Conservation (phyloP, 352 stramenopile genomes). For the Globisporangium sylvaticum region DNA sequence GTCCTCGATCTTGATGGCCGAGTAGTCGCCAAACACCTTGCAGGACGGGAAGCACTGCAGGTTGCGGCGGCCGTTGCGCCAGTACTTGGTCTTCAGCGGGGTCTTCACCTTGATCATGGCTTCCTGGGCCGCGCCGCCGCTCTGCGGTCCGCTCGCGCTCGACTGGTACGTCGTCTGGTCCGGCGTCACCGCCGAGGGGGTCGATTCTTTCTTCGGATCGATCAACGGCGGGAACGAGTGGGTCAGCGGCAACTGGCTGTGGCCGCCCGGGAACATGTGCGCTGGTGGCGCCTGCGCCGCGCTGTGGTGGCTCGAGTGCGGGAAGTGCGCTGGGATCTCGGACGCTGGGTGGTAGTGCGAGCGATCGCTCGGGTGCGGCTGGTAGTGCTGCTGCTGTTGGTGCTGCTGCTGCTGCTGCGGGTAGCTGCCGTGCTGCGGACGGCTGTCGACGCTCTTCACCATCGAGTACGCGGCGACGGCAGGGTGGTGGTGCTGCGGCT, state of each 20-base stretch:
- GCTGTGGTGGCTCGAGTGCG: conserved; percentile 20
- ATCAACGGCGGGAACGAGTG: conserved; percentile 63
- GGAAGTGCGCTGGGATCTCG: conserved; percentile 40
- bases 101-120: conserved; percentile 88
- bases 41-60: conserved; percentile 88
- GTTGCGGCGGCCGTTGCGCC: conserved; percentile 87
- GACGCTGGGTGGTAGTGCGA: conserved; percentile 20
- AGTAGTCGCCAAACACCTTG: conserved; percentile 90
- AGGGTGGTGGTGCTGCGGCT: background rate
- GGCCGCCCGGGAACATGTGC: conserved; percentile 11
- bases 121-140: conserved; percentile 46
- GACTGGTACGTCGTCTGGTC: conserved; percentile 29
- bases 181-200: background rate
- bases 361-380: conserved; percentile 13
- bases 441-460: conserved; percentile 7
- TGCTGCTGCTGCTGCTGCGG: conserved; percentile 1
- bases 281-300: conserved; percentile 25
- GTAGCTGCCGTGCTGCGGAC: conserved; percentile 17
- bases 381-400: conserved; percentile 20
- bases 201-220: conserved; percentile 42
- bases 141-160: background rate
- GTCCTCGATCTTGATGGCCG: conserved; percentile 85
- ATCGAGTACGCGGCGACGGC: conserved; percentile 4
- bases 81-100: conserved; percentile 85
- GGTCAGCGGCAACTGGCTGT: conserved; percentile 23